Evolutionary conservation across 2,329 filamentous ascomycete genomes (phyloP).

Genomic region (Myriosclerotinia duriaeana): DNA sequence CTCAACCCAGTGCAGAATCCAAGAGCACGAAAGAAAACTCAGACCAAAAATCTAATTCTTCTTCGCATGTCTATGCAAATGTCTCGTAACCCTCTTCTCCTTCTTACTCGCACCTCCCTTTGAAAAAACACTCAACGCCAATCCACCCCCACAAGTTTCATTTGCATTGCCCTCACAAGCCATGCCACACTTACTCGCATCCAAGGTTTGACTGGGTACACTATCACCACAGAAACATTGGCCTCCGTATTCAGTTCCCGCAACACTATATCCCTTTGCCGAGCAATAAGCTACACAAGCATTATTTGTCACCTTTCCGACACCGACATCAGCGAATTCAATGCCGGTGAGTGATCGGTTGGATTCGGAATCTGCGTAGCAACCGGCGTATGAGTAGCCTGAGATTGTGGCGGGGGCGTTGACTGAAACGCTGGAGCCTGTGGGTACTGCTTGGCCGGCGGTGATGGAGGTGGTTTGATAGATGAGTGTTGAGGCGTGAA

Average conservation of each 20-base stretch:
- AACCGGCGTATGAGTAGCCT: conserved; percentile 46
- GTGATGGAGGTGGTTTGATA: conserved; percentile 40
- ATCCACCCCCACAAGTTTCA: conserved; percentile 53
- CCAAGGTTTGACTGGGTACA: conserved; percentile 45
- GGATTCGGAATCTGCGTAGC: conserved; percentile 44
- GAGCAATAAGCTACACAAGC: conserved; percentile 53
- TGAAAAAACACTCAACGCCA: conserved; percentile 47
- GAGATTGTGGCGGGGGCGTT: conserved; percentile 33
- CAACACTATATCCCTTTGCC: conserved; percentile 46
- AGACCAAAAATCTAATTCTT: not conserved
- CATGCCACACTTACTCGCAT: conserved; percentile 49
- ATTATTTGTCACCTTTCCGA: conserved; percentile 44
- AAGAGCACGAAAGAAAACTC: not conserved
- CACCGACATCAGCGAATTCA: conserved; percentile 46
- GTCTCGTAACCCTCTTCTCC: conserved; percentile 1
- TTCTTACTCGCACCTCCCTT: not conserved
- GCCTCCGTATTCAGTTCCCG: conserved; percentile 51
- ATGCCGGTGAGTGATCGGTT: conserved; percentile 45
- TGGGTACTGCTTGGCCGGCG: conserved; percentile 32
- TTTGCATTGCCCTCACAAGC: conserved; percentile 51
- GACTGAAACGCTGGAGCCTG: conserved; percentile 30
- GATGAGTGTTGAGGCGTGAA: conserved; percentile 47
- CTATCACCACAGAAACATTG: conserved; percentile 51
- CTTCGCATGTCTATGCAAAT: conserved; percentile 16
- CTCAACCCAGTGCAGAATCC: not conserved